Evolutionary conservation across 257 asterid species (phyloP), one percentile per base, ranked within the genome.

Genomic region (Petunia axillaris): DNA sequence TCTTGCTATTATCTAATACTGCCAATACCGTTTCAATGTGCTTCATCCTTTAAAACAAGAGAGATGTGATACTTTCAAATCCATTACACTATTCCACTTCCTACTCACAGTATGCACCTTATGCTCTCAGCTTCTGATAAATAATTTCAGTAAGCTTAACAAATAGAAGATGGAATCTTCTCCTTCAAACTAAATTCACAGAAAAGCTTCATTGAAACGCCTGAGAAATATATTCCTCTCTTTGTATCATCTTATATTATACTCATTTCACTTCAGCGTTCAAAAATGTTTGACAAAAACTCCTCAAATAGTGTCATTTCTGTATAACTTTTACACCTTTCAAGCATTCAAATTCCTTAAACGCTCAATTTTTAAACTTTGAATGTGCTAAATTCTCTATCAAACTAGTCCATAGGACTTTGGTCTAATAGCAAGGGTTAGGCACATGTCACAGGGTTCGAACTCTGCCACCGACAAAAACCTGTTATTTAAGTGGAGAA

Each of bases 221-320:
- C 53, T 52, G 2, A 11, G 3, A 4, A 14, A 0, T 2, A 15
- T 1, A 8, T 3, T 16, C n/a, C 40, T 16, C n/a, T 8, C 54
- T 44, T 44, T 2, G 9, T 38, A 16, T 16, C 77, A 70, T 46
- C 46, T 38, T 70, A 4, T 70, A 70, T 11, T 16, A 70, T 50
- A 25, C 37, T 70, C 41, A 2, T 16, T 70, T 54, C 25, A 70
- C 5, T 46, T 50, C 14, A 10, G 43, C 43, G 5, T 14, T 46
- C 77, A 58, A 4, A 70, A 46, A 70, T 70, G 59, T 25, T 48
- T 11, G 60, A 71, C 60, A 71, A 71, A 25, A 43, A 71, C 77
- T 71, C 25, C 6, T 6, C 77, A 46, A 35, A 46, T 71, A 71
- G 43, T 35, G 25, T 48, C 37, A 15, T 66, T 25, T 66, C 14